Evolutionary conservation across 768 basidiomycete species (phyloP).

Genomic region (Lentinus brumalis): DNA sequence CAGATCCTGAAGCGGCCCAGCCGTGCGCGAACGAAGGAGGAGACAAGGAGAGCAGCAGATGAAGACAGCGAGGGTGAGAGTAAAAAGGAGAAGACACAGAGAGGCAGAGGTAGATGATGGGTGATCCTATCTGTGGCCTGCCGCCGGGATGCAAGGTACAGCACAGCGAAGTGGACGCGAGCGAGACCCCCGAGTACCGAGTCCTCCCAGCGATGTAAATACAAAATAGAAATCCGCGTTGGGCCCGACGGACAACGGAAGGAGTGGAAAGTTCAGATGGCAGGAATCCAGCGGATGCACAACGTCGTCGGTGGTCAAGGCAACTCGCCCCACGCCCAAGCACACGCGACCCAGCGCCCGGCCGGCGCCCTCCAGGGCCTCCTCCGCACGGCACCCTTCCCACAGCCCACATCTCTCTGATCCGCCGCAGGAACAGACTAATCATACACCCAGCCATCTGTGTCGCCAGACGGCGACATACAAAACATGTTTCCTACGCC

Average conservation of each 20-base stretch:
- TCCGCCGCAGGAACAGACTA: conserved; percentile 15
- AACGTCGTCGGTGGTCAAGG: conserved; percentile 54
- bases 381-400: background rate
- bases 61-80: conserved; percentile 8
- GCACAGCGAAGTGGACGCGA: conserved; percentile 5
- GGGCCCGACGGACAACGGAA: conserved; percentile 3
- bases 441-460: conserved; percentile 1
- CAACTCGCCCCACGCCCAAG: conserved; percentile 34
- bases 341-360: background rate
- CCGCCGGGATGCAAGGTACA: background rate
- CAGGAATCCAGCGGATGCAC: conserved; percentile 22
- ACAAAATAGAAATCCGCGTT: conserved; percentile 13
- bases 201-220: conserved; percentile 15
- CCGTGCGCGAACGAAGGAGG: conserved; percentile 37
- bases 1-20: conserved; percentile 54
- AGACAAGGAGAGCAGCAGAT: conserved; percentile 17
- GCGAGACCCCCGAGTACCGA: conserved; percentile 7
- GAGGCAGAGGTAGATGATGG: conserved; percentile 24
- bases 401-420: conserved; percentile 8
- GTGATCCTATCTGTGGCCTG: conserved; percentile 16
- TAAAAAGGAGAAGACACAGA: conserved; percentile 20
- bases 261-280: conserved; percentile 26
- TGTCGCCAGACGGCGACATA: background rate
- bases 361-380: conserved; percentile 8
- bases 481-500: conserved; percentile 8